Evolutionary conservation across 108 stramenopile genomes (phyloP), one percentile per base, ranked within the genome.

Genomic region (Schizochytrium sp.): DNA sequence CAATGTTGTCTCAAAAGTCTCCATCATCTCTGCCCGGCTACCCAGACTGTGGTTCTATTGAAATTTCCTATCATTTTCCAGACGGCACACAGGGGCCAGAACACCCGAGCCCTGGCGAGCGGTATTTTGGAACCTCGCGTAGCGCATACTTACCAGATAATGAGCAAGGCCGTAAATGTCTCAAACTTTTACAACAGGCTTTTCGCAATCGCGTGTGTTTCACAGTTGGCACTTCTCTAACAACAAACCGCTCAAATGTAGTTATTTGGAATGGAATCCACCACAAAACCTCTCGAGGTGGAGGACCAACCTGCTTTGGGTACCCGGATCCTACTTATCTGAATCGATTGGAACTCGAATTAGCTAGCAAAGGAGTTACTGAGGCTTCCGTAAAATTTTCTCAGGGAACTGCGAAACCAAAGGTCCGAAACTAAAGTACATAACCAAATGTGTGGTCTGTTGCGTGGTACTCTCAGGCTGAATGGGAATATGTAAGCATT

Each of bases 211-310:
- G 89, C 45, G 59, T 89, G 41, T 41, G 40, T 46, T 89, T 89
- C 72, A 72, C 69, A 38, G 89, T 89, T 3, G 89, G 89, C 17
- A 55, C 56, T 46, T 72, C 72, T 4, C n/a, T 89, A 8, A 88
- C 88, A 8, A 89, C 89, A 17, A 10, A 61, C 89, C 40, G 72
- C 4, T 3, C 17, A 13, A 69, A 72, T 40, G 41, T 41, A 17
- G 89, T 89, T 57, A 57, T 89, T 38, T 89, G 89, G 89, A 72
- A 72, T 69, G 89, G 89, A 8, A 83, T 89, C 50, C 89, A 89
- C 17, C 89, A 89, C 76, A 89, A 89, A 61, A 89, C 89, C 3
- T 42, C 28, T 15, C 59, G 41, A 5, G 4, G 4, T 46, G 89
- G 89, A 0, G 89, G 89, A 2, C 53, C 89, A 17, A 45, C 69